Percentiles rank a stretch among this genome's conserved stretches.
Conservation (phyloP, 768 basidiomycete genomes). For the Sporobolomyces roseus region DNA sequence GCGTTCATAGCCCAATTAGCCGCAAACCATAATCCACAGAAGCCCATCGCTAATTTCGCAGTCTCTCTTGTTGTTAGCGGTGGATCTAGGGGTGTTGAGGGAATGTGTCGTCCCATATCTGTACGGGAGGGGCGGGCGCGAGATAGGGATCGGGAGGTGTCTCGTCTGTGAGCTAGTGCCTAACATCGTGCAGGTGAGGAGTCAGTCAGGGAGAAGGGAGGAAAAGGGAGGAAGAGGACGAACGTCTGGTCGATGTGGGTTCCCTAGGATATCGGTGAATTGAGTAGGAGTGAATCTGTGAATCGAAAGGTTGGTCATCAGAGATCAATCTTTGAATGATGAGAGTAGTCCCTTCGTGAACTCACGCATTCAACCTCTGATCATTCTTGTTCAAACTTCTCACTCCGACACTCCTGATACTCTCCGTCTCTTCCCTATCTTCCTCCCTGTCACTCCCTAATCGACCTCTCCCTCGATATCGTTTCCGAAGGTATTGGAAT, state of each 20-base stretch:
- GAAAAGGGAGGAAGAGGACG: neutral
- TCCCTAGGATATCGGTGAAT: slow-evolving; percentile 14
- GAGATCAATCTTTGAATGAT: too few relatives aligned
- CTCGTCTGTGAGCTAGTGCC: slow-evolving; percentile 9
- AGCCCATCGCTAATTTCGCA: slow-evolving; percentile 67
- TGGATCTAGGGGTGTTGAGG: slow-evolving; percentile 38
- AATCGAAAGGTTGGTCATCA: neutral
- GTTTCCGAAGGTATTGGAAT: slow-evolving; percentile 16
- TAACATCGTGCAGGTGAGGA: neutral
- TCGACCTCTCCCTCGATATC: slow-evolving; percentile 12
- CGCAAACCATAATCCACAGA: slow-evolving; percentile 82
- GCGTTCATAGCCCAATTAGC: slow-evolving; percentile 91
- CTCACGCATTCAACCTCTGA: slow-evolving; percentile 1
- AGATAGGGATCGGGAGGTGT: slow-evolving; percentile 33
- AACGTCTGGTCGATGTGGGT: slow-evolving; percentile 12
- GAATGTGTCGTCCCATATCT: slow-evolving; percentile 20
- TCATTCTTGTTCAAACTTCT: slow-evolving; percentile 12
- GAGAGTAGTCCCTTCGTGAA: neutral
- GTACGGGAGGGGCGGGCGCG: slow-evolving; percentile 26
- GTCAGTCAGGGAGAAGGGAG: neutral
- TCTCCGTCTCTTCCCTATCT: too few relatives aligned
- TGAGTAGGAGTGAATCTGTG: slow-evolving; percentile 9
- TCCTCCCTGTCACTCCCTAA: neutral
- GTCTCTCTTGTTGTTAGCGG: slow-evolving; percentile 68
- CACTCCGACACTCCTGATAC: slow-evolving; percentile 8